Evolutionary conservation across 148 eudicot species (phyloP), one percentile per base, ranked within the genome.

Genomic region (Salicornia ramosissima): DNA sequence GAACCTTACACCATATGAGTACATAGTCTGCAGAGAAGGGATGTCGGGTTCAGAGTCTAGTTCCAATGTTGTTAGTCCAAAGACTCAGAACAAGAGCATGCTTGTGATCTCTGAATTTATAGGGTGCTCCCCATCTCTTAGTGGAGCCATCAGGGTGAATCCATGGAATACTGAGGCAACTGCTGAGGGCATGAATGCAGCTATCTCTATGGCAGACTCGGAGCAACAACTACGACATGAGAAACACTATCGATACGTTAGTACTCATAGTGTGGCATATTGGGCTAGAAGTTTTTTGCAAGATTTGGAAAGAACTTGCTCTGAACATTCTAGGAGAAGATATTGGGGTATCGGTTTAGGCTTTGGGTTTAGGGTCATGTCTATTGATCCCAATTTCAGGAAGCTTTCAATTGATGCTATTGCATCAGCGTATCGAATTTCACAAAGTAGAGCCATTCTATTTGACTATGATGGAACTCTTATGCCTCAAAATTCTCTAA

Each of bases 381-480:
- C 83, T 16, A 66, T 80, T 1, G 74, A 70, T 72, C 83, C 83
- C 53, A 76, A 65, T 64, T 80, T 80, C 67, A 75, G 77, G 50
- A 80, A 80, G 71, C 47, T 80, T 55, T 52, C 77, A 21, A 63
- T 80, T n/a, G 83, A 80, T 68, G 72, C 71, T 55, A 80, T 80
- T 31, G 80, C 76, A 33, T 80, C 83, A 31, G 71, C 80, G 42
- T 80, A 65, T 56, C 63, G 33, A 72, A 74, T 66, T 67, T 79
- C 10, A 76, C 53, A 72, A 61, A 80, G 74, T 28, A 80, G 83
- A 53, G 83, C 74, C 47, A 76, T 80, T 54, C 56, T 80, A 12
- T 49, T 80, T 24, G 83, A 80, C 65, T 80, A 80, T 64, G 83
- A 80, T 69, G 83, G 83, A n/a, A 80, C 83, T 56, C 40, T 80